Evolutionary conservation across 441 rosid genomes (phyloP).

Genomic region (Theobroma grandiflorum): DNA sequence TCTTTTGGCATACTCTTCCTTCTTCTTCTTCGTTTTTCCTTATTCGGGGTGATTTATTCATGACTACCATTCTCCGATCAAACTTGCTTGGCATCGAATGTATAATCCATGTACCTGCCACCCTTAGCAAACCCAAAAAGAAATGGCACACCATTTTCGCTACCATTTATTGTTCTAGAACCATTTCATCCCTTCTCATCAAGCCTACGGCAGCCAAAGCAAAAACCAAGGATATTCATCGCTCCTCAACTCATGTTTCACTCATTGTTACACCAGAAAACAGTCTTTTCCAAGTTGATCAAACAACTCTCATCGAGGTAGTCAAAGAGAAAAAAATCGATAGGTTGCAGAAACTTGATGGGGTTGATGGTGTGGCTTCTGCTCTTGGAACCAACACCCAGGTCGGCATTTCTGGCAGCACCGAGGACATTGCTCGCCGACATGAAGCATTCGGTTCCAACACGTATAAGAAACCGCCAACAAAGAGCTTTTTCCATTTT

Average conservation of each 20-base stretch:
- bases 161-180: constrained; percentile 57
- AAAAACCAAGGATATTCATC: background rate
- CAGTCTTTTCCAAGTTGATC: constrained; percentile 37
- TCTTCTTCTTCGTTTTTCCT: background rate
- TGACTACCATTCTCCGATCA: background rate
- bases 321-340: constrained; percentile 51
- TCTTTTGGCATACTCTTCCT: too few relatives aligned
- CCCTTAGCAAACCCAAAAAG: constrained; percentile 37
- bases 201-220: background rate
- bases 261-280: constrained; percentile 36
- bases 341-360: constrained; percentile 47
- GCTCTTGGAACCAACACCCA: constrained; percentile 43
- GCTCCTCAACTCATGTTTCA: constrained; percentile 23
- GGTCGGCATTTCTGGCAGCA: constrained; percentile 45
- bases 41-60: background rate
- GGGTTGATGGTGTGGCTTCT: constrained; percentile 46
- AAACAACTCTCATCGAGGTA: constrained; percentile 40
- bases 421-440: constrained; percentile 45
- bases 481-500: constrained; percentile 54
- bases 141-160: constrained; percentile 62
- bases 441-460: constrained; percentile 63
- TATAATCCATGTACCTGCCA: constrained; percentile 39
- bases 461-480: constrained; percentile 66
- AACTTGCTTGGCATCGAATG: constrained; percentile 26
- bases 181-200: constrained; percentile 40